Evolutionary conservation across 306 rosid species (phyloP), one percentile per base, ranked within the genome.

Genomic region (Rosa chinensis): DNA sequence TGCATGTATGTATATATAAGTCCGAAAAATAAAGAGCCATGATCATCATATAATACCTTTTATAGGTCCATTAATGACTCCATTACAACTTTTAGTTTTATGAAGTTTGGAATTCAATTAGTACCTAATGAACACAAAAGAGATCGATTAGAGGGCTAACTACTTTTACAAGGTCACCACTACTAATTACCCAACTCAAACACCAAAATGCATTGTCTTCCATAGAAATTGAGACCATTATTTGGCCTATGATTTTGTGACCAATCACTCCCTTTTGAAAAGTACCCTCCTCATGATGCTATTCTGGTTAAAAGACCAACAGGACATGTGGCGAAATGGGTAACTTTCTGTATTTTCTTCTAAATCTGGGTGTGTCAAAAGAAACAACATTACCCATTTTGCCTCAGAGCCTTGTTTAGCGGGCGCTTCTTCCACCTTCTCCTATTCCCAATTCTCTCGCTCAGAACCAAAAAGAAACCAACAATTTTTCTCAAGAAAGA

Each of bases 351-450:
- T 64, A 23, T 14, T 32, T 32, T 12, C 17, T 62, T 23, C 12
- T 2, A 10, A 25, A 62, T 32, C 9, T 7, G 45, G 70, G 44
- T 78, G 21, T 50, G 87, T 13, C 81, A 80, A 79, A 81, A 75
- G 17, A 55, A 12, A 3, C 4, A 80, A 72, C 32, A 48, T 42
- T 48, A 63, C 70, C 79, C 80, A 84, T 64, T 61, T 58, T 66
- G 70, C 23, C 45, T 63, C 81, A 37, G 67, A 70, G 79, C 87
- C 91, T 84, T 83, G 88, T 86, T 91, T 72, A 80, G 50, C 84
- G 92, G 87, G 88, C 75, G 81, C 67, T 49, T 62, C 49, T 73
- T 13, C 55, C 44, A 37, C 28, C 45, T 18, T 18, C 78, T 49
- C 37, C 53, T 64, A 56, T 74, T 21, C 10, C 78, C 53, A 55